phyloP scores from a whole-genome alignment of 1,284 basidiomycete species.

The Grifola frondosa region DNA sequence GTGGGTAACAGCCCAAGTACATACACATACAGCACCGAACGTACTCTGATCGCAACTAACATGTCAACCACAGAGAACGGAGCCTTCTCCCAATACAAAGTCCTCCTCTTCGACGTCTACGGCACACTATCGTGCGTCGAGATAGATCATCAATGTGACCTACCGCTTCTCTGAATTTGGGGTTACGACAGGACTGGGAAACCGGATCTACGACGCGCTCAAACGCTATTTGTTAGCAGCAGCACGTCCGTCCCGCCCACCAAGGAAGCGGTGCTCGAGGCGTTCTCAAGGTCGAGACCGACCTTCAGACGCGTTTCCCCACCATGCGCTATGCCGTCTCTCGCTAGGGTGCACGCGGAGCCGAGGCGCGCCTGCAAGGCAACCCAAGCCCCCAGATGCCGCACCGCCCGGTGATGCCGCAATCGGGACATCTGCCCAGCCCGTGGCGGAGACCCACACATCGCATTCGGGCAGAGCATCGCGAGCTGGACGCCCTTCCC shows the following conservation, averaged over 20 bases:
- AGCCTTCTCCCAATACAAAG: slow-evolving; percentile 26
- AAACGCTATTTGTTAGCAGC: slow-evolving; percentile 47
- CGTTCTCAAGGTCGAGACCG: slow-evolving; percentile 54
- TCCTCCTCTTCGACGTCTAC: slow-evolving; percentile 55
- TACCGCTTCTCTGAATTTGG: background rate
- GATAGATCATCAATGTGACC: background rate
- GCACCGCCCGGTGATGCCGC: slow-evolving; percentile 12
- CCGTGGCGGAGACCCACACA: slow-evolving; percentile 9
- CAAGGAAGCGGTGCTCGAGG: slow-evolving; percentile 49
- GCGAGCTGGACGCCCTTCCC: slow-evolving; percentile 63
- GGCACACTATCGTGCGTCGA: slow-evolving; percentile 59
- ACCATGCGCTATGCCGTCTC: slow-evolving; percentile 56
- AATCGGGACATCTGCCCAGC: slow-evolving; percentile 3
- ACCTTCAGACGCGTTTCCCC: slow-evolving; percentile 58
- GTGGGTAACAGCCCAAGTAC: no score
- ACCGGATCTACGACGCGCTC: slow-evolving; percentile 57
- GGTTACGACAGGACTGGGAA: slow-evolving; percentile 63
- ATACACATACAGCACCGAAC: no score
- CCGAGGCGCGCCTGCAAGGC: slow-evolving; percentile 29
- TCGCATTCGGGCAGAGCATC: slow-evolving; percentile 58
- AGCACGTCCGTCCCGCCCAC: slow-evolving; percentile 42
- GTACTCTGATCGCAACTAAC: no score
- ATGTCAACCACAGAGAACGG: no score
- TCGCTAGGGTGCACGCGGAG: slow-evolving; percentile 51
- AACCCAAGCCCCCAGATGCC: slow-evolving; percentile 13